Evolutionary conservation across 805 yeast genomes (phyloP).

Genomic region (Suhomyces faveliae): DNA sequence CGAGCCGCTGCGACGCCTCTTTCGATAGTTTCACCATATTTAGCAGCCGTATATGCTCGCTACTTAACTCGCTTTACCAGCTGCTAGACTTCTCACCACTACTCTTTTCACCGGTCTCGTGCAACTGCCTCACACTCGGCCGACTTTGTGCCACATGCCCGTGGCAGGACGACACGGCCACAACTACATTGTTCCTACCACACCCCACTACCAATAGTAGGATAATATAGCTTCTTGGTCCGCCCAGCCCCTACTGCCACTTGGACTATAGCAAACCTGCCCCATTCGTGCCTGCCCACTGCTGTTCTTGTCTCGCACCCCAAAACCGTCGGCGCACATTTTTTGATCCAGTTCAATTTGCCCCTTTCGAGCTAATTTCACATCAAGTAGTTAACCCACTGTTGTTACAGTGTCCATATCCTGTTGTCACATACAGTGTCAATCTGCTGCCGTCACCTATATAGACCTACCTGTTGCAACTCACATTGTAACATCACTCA

Average conservation of each 20-base stretch:
- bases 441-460: no score
- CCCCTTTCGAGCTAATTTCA: constrained; percentile 1
- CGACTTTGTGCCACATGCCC: neutral
- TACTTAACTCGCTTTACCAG: neutral
- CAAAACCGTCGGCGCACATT: constrained; percentile 1
- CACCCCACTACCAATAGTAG: neutral
- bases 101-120: neutral
- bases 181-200: neutral
- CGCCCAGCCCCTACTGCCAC: no score
- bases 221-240: neutral
- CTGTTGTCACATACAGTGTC: neutral
- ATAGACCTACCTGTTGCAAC: no score
- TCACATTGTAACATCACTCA: no score
- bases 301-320: neutral
- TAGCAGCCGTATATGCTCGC: neutral
- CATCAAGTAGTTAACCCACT: neutral
- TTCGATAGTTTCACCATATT: constrained; percentile 16
- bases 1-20: constrained; percentile 25
- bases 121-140: neutral
- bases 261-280: no score
- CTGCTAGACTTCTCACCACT: neutral
- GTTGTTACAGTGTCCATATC: neutral
- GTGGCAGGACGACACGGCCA: neutral
- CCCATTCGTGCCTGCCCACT: neutral
- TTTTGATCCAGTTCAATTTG: neutral